Percentiles rank a stretch among this genome's conserved stretches.
phyloP scores from a whole-genome alignment of 306 rosid species.

The Clitoria ternatea region DNA sequence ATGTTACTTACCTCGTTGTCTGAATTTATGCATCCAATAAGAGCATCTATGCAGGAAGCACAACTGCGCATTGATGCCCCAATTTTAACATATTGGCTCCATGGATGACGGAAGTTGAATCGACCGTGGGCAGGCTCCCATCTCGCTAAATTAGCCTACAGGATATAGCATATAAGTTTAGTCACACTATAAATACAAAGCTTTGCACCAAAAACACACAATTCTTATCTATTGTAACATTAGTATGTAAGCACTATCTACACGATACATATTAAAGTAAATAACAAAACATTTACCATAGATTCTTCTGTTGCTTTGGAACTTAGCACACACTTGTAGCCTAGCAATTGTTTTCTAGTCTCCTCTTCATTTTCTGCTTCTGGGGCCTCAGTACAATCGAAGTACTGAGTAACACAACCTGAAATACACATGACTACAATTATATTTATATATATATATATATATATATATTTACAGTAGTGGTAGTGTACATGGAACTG shows the following conservation, averaged over 20 bases:
- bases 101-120: conserved; percentile 83
- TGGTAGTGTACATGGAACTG: not conserved
- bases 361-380: conserved; percentile 25
- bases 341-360: conserved; percentile 33
- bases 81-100: conserved; percentile 72
- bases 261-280: not conserved
- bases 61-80: conserved; percentile 70
- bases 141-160: conserved; percentile 77
- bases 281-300: conserved; percentile 34
- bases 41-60: conserved; percentile 79
- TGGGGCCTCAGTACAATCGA: conserved; percentile 14
- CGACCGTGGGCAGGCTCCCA: conserved; percentile 92
- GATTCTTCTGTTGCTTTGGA: conserved; percentile 69
- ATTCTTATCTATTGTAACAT: not conserved
- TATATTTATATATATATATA: not conserved
- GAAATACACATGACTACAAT: conserved; percentile 5
- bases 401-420: conserved; percentile 57
- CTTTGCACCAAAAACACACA: not conserved
- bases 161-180: not conserved
- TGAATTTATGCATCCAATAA: conserved; percentile 56
- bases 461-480: not conserved
- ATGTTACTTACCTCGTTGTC: conserved; percentile 60
- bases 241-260: not conserved
- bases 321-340: conserved; percentile 62
- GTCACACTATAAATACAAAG: not conserved